Evolutionary conservation across 352 stramenopile genomes (phyloP).

Genomic region (Globisporangium carolinianum): DNA sequence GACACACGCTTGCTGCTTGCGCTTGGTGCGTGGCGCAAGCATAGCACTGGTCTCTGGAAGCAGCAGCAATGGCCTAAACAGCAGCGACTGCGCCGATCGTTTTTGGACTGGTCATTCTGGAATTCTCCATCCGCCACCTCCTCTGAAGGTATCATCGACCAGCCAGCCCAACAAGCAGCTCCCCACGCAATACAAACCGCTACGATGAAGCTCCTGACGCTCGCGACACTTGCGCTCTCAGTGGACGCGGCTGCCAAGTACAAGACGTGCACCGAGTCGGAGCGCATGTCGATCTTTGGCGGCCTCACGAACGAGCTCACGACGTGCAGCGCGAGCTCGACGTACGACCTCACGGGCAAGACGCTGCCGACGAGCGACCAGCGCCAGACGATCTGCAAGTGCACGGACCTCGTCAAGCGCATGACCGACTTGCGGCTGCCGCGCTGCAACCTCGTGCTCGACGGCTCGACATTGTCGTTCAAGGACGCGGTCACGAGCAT

Average conservation of each 20-base stretch:
- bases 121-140: slow-evolving; percentile 1
- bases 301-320: slow-evolving; percentile 16
- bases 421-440: slow-evolving; percentile 18
- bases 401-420: slow-evolving; percentile 19
- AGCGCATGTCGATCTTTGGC: slow-evolving; percentile 12
- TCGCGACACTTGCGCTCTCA: slow-evolving; percentile 2
- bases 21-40: too few species aligned
- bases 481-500: slow-evolving; percentile 19
- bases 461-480: slow-evolving; percentile 21
- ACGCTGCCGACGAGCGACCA: slow-evolving; percentile 17
- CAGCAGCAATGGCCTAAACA: too few species aligned
- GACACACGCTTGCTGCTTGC: not conserved
- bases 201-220: slow-evolving; percentile 5
- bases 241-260: slow-evolving; percentile 5
- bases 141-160: not conserved
- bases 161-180: not conserved
- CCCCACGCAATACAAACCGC: too few species aligned
- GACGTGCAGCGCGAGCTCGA: slow-evolving; percentile 14
- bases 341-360: slow-evolving; percentile 19
- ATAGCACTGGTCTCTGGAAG: too few species aligned
- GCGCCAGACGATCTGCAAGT: slow-evolving; percentile 24
- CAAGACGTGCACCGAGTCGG: slow-evolving; percentile 10
- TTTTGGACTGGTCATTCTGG: not conserved
- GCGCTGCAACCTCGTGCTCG: slow-evolving; percentile 23
- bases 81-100: too few species aligned